Conservation (phyloP, 352 stramenopile species). For the Phytopythium boreale region DNA sequence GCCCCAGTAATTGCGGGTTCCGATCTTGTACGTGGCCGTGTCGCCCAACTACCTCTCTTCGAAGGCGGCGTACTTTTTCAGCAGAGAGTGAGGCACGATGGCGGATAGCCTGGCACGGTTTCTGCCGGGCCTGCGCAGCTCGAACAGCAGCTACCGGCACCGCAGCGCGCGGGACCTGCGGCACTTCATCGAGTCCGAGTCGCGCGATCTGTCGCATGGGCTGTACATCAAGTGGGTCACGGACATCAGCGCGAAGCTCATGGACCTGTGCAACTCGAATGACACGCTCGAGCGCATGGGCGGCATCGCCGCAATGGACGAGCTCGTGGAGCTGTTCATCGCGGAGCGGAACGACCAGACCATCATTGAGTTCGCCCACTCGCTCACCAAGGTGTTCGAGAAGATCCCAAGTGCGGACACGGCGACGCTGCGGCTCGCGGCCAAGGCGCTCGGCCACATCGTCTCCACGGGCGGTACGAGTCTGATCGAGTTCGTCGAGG, state of each 20-base stretch:
- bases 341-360: constrained; percentile 87
- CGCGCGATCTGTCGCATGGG: constrained; percentile 76
- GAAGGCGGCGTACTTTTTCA: neutral
- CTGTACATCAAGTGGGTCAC: constrained; percentile 87
- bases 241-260: constrained; percentile 78
- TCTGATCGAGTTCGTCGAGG: constrained; percentile 87
- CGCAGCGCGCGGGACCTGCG: constrained; percentile 73
- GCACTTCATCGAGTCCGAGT: constrained; percentile 85
- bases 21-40: no score
- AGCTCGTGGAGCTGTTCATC: constrained; percentile 88
- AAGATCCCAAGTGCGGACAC: constrained; percentile 78
- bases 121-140: constrained; percentile 68
- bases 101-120: constrained; percentile 70
- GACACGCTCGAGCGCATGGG: constrained; percentile 79
- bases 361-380: constrained; percentile 88
- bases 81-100: constrained; percentile 23
- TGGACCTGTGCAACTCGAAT: constrained; percentile 80
- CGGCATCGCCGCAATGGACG: constrained; percentile 87
- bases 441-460: constrained; percentile 85
- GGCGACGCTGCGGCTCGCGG: constrained; percentile 65
- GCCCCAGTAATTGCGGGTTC: no score
- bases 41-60: neutral
- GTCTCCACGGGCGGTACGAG: constrained; percentile 83
- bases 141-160: constrained; percentile 56
- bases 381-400: constrained; percentile 85